Conservation (phyloP, 2,329 filamentous ascomycete genomes). For the Helotiales sp. region DNA sequence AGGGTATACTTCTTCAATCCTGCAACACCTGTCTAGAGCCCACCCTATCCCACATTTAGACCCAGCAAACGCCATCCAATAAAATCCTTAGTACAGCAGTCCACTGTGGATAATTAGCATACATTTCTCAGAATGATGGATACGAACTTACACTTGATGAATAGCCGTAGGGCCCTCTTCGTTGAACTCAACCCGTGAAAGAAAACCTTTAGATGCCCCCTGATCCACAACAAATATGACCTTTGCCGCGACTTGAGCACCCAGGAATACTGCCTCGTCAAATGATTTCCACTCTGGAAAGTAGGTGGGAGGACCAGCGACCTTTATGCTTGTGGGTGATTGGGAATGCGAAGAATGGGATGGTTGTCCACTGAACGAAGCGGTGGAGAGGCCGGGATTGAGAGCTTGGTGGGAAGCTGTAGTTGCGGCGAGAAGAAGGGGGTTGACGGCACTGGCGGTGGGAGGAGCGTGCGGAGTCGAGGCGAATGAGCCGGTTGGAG, state of each 20-base stretch:
- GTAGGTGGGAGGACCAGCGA: conserved; percentile 70
- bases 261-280: conserved; percentile 72
- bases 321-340: conserved; percentile 70
- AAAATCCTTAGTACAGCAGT: conserved; percentile 16
- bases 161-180: conserved; percentile 44
- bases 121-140: background rate
- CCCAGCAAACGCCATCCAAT: conserved; percentile 11
- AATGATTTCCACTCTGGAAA: conserved; percentile 65
- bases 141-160: conserved; percentile 42
- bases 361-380: conserved; percentile 46
- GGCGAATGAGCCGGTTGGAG: conserved; percentile 64
- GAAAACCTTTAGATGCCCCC: conserved; percentile 65
- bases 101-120: conserved; percentile 15
- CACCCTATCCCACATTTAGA: conserved; percentile 18
- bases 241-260: conserved; percentile 73
- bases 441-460: conserved; percentile 75
- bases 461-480: conserved; percentile 56
- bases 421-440: conserved; percentile 88
- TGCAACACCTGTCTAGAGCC: conserved; percentile 12
- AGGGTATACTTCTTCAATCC: conserved; percentile 24
- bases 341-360: conserved; percentile 68
- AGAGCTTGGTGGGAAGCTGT: conserved; percentile 56
- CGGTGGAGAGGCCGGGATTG: conserved; percentile 47
- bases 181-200: conserved; percentile 58
- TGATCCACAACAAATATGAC: conserved; percentile 73